phyloP scores from a whole-genome alignment of 2,329 filamentous ascomycete genomes.

The Triangularia verruculosa region DNA sequence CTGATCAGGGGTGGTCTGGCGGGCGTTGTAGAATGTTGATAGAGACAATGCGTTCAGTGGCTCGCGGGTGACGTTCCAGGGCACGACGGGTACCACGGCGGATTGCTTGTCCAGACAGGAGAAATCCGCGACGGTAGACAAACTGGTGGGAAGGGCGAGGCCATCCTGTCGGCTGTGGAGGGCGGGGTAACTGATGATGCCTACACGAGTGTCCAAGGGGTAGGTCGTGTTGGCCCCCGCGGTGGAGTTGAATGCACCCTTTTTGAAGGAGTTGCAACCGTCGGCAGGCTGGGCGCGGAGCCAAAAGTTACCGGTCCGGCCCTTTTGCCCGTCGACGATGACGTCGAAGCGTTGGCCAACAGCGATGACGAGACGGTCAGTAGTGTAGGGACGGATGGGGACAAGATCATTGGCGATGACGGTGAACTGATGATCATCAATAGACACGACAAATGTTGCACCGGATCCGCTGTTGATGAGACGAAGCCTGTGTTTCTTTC shows the following conservation, averaged over 20 bases:
- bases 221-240: neutral
- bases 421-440: slow-evolving; percentile 47
- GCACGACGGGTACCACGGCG: slow-evolving; percentile 10
- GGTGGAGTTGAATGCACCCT: neutral
- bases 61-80: slow-evolving; percentile 12
- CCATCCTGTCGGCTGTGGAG: neutral
- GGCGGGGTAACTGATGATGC: slow-evolving; percentile 24
- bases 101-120: neutral
- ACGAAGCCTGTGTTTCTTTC: slow-evolving; percentile 39
- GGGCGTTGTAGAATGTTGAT: slow-evolving; percentile 8
- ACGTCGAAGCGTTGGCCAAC: slow-evolving; percentile 15
- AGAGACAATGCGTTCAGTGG: slow-evolving; percentile 16
- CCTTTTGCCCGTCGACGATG: slow-evolving; percentile 5
- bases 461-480: slow-evolving; percentile 47
- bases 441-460: slow-evolving; percentile 41
- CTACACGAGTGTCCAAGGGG: slow-evolving; percentile 23
- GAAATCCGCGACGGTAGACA: neutral
- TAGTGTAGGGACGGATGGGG: slow-evolving; percentile 46
- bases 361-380: slow-evolving; percentile 18
- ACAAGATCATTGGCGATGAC: slow-evolving; percentile 50
- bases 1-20: neutral
- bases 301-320: slow-evolving; percentile 9
- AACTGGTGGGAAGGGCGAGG: slow-evolving; percentile 18
- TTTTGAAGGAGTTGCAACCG: slow-evolving; percentile 10
- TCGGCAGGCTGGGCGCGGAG: slow-evolving; percentile 9